These are phyloP conservation scores for Colletotrichum costaricense DNA, from an alignment of 2,329 filamentous ascomycete genomes.

Conservation along the genomic window DNA sequence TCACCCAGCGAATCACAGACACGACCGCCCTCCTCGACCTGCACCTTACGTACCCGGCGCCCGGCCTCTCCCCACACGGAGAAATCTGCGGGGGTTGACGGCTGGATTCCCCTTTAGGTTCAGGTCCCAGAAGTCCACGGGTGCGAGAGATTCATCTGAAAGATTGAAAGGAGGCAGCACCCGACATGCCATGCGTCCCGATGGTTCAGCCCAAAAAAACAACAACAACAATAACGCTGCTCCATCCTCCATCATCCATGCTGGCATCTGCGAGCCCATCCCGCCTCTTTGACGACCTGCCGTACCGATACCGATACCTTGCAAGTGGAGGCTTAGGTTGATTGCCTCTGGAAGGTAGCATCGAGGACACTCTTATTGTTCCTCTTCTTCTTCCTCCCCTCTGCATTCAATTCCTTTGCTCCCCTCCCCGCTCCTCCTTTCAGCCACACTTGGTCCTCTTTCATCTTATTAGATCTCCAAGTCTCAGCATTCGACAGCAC, in stretches of 20 bases:
- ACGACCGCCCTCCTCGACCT: background rate
- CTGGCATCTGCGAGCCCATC: background rate
- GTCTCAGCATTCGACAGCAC: background rate
- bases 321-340: no score
- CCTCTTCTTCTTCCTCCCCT: background rate
- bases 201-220: conserved; percentile 15
- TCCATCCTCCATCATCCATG: no score
- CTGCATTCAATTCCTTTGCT: background rate
- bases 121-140: background rate
- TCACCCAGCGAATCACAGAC: conserved; percentile 19
- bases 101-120: conserved; percentile 30
- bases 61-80: conserved; percentile 30
- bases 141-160: conserved; percentile 25
- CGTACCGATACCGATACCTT: background rate
- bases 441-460: background rate
- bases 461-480: background rate
- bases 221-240: conserved; percentile 5
- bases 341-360: no score
- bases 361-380: conserved; percentile 1
- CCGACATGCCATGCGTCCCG: conserved; percentile 22
- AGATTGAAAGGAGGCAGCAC: conserved; percentile 33
- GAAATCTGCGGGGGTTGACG: conserved; percentile 34
- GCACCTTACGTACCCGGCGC: conserved; percentile 11
- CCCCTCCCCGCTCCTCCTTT: background rate
- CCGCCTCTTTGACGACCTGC: background rate